Base-by-base conservation (phyloP, 345 rosid species). In the Rubroshorea leprosula region DNA sequence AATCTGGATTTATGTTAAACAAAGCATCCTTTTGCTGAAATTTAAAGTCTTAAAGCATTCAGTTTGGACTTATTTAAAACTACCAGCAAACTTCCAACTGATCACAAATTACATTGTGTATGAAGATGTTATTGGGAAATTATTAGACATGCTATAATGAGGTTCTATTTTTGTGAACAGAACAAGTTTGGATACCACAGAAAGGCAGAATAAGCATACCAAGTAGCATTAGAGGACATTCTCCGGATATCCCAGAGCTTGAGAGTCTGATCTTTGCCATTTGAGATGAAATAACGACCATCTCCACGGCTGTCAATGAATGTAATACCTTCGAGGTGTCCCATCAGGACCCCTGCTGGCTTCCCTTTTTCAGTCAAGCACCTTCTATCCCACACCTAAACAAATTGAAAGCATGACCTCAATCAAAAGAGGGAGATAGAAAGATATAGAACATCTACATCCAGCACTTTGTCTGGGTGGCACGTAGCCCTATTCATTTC, bases 351-450 rank as follows among this genome's bases (percentile, higher is more conserved):
- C 60, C 98, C 96, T 51, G 93, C 98, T 24, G 95, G 78, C 73
- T 78, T 86, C 57, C 71, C 87, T 65, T 71, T 86, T 14, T 78
- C 84, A 54, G 59, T 63, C 43, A 88, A 75, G 77, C 98, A 92
- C 24, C 96, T 95, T 58, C 95, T 78, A 71, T 89, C 98, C 98
- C 96, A 92, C 39, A 92, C 98, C 98, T 92, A 57, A 23, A 61
- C 20, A 24, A 50, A 62, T 38, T 55, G 21, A 66, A 58, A 11
- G 23, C 54, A 31, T 54, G 58, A 47, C 55, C 51, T 52, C 1
- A 48, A 11, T 20, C 62, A 13, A 59, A 49, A 23, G 47, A 35
- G 41, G 41, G 41, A 35, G 12, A 35, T 6, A 35, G 51, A 69
- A n/a, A 54, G 60, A 47, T 12, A 67, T 53, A 58, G 23, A 47